Base-by-base conservation (phyloP, 345 rosid genomes). In the Aegle marmelos region DNA sequence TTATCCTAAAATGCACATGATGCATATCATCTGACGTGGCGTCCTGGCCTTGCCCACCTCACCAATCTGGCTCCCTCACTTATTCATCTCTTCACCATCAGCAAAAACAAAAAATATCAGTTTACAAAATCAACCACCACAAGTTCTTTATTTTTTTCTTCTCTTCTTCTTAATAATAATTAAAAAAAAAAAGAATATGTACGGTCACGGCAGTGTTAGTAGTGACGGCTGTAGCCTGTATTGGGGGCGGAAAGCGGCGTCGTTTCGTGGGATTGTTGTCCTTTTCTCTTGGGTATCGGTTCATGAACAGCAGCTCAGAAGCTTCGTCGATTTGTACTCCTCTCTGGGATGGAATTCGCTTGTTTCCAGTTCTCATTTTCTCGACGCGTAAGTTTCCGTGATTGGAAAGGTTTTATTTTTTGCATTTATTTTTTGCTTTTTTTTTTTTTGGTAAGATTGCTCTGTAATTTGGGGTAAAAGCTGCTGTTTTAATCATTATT, bases 341-440 rank as follows among this genome's bases (percentile, higher is more conserved):
- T 92, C 99, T 77, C 94, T 96, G 6, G 90, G 94, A 1, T 96
- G 98, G 99, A 88, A 89, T 77, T 90, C 97, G 36, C 97, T 96
- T 71, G 85, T 94, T 80, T 89, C 93, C 48, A 91, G 81, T 68
- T 85, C 97, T 74, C 91, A 88, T 83, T 96, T 96, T 77, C 85
- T 96, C 83, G 78, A 82, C 86, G 90, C 92, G 98, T 92, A 80
- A 82, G 16, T 73, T 37, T 70, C 37, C 39, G 25, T 25, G 37
- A 34, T 76, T 45, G 54, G 28, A 54, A 57, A 71, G 68, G 24
- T 39, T 59, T 17, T 56, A 41, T 57, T 67, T 22, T 67, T 6
- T 65, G 37, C 4, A 6, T 39, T 39, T 39, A 39, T 39, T 0
- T 39, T 5, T 39, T 39, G 2, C 0, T 39, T 39, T 39, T 2